A percentile compares a stretch with the other conserved stretches of the same genome.
Conservation (phyloP, 257 asterid genomes). For the Craterostigma plantagineum region DNA sequence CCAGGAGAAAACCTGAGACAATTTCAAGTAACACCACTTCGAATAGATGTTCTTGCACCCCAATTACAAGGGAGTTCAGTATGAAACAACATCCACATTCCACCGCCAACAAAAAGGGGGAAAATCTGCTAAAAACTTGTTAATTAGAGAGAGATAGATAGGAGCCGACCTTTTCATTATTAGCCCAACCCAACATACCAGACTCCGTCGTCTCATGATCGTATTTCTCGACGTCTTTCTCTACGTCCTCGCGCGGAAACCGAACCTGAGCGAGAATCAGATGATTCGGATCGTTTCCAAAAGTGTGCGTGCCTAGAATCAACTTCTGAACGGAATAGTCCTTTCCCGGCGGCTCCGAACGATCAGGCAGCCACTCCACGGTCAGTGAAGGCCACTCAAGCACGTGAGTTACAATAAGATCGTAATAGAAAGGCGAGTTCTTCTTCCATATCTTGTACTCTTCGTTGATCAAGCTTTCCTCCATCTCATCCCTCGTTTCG, state of each 20-base stretch:
- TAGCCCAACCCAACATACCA: constrained; percentile 81
- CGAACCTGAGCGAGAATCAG: constrained; percentile 85
- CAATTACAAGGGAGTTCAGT: too few species aligned
- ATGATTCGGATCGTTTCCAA: constrained; percentile 83
- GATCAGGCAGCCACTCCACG: constrained; percentile 87
- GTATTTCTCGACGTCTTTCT: constrained; percentile 56
- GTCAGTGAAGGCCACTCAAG: constrained; percentile 94
- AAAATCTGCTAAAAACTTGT: background rate
- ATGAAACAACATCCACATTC: background rate
- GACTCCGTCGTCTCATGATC: constrained; percentile 66
- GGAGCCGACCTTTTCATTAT: constrained; percentile 57
- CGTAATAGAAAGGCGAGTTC: constrained; percentile 80
- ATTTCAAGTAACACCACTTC: too few species aligned
- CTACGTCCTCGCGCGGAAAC: constrained; percentile 71
- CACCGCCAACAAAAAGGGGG: background rate
- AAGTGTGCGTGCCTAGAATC: constrained; percentile 83
- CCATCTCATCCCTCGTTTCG: constrained; percentile 86
- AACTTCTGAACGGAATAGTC: constrained; percentile 84
- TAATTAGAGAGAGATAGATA: background rate
- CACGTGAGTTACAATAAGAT: constrained; percentile 72
- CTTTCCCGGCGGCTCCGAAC: constrained; percentile 78
- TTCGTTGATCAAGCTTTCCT: constrained; percentile 76
- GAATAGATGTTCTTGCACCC: too few species aligned
- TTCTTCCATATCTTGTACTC: constrained; percentile 98
- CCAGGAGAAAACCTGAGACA: too few species aligned